Evolutionary conservation across 441 rosid species (phyloP).

Genomic region (Croton setiger): DNA sequence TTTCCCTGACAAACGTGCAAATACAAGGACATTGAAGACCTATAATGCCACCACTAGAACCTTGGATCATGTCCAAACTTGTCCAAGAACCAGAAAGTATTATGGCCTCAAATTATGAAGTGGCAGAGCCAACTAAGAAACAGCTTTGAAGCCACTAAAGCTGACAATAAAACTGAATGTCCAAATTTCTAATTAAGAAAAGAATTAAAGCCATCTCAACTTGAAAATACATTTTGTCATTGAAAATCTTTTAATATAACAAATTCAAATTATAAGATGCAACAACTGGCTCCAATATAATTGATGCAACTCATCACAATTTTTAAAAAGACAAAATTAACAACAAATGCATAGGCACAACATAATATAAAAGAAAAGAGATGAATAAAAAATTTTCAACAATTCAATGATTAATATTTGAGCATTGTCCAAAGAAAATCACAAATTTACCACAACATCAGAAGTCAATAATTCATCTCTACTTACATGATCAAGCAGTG

Average conservation of each 20-base stretch:
- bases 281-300: background rate
- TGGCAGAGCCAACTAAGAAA: background rate
- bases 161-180: background rate
- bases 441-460: background rate
- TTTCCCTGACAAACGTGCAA: background rate
- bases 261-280: background rate
- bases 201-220: background rate
- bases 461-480: slow-evolving; percentile 2
- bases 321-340: background rate
- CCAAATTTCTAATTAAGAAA: background rate
- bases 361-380: too few relatives aligned
- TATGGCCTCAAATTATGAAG: background rate
- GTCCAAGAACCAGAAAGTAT: background rate
- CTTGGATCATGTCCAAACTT: background rate
- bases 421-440: background rate
- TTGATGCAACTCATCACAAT: background rate
- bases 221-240: background rate
- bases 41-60: background rate
- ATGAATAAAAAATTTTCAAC: background rate
- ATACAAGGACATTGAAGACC: background rate
- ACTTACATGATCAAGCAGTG: slow-evolving; percentile 89
- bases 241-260: background rate
- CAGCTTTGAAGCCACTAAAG: background rate
- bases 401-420: background rate
- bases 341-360: background rate